phyloP scores from a whole-genome alignment of 2,329 filamentous ascomycete species.

The Microdochium nivale region DNA sequence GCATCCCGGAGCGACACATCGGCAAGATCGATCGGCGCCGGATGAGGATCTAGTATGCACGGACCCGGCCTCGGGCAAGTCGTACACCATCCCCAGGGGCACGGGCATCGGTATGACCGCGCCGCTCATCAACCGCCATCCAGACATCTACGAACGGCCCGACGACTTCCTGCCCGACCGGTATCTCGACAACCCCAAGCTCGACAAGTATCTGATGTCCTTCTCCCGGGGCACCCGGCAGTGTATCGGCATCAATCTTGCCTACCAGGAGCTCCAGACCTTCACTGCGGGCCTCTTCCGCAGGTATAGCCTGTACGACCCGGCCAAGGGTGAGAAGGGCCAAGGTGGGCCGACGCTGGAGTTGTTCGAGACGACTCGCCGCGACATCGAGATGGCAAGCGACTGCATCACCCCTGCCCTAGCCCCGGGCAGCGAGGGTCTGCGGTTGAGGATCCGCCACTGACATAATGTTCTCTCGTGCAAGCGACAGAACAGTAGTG shows the following conservation, averaged over 20 bases:
- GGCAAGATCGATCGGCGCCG: conserved; percentile 20
- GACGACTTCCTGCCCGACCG: conserved; percentile 13
- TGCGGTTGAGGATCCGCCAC: conserved; percentile 10
- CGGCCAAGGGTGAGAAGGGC: conserved; percentile 4
- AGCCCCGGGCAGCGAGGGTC: conserved; percentile 11
- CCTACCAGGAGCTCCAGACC: conserved; percentile 14
- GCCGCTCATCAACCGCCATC: conserved; percentile 11
- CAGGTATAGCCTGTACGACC: conserved; percentile 13
- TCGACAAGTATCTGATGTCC: conserved; percentile 9
- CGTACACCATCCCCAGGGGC: conserved; percentile 10
- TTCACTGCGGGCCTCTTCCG: conserved; percentile 13
- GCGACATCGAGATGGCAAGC: conserved; percentile 9
- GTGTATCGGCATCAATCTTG: conserved; percentile 17
- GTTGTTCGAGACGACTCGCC: conserved; percentile 11
- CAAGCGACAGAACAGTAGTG: too few relatives aligned
- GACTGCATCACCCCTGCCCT: conserved; percentile 12
- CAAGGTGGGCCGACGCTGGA: conserved; percentile 16
- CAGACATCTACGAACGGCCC: conserved; percentile 10
- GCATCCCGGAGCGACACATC: conserved; percentile 23
- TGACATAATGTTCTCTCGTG: too few relatives aligned
- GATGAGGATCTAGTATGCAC: conserved; percentile 19
- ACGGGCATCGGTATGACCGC: conserved; percentile 12
- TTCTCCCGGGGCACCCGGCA: conserved; percentile 14
- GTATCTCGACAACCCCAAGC: conserved; percentile 15
- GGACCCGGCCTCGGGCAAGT: conserved; percentile 5